These are phyloP conservation scores for Spergularia marina DNA, from an alignment of 148 eudicot genomes.

Conservation along the genomic window DNA sequence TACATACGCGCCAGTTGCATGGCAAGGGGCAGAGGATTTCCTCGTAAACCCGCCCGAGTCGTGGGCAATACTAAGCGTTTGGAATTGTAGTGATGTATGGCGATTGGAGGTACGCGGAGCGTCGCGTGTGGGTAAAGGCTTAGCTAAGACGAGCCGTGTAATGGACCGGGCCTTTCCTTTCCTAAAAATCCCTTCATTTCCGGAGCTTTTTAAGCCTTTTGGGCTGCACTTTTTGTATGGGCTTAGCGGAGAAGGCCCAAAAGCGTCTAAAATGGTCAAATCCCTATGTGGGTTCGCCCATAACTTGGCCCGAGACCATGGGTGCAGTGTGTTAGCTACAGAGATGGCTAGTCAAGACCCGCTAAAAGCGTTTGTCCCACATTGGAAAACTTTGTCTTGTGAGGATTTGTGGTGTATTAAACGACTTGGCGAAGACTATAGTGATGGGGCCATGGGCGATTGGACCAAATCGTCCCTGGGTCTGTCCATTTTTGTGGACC, in stretches of 20 bases:
- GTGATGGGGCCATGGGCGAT: conserved; percentile 70
- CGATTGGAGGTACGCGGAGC: conserved; percentile 81
- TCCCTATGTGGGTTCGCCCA: conserved; percentile 69
- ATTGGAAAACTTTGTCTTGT: conserved; percentile 81
- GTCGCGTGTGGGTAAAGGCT: conserved; percentile 48
- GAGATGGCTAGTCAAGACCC: conserved; percentile 77
- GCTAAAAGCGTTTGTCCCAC: conserved; percentile 67
- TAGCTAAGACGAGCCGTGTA: conserved; percentile 55
- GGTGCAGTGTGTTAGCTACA: conserved; percentile 81
- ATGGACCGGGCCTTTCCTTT: conserved; percentile 81
- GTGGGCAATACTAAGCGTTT: conserved; percentile 81
- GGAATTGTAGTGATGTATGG: conserved; percentile 76
- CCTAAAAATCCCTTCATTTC: conserved; percentile 69
- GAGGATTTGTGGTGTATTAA: conserved; percentile 90
- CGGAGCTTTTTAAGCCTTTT: conserved; percentile 76
- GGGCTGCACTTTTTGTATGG: conserved; percentile 91
- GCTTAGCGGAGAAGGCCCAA: conserved; percentile 88
- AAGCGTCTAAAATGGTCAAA: conserved; percentile 35
- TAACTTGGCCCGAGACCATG: conserved; percentile 65
- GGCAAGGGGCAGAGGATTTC: conserved; percentile 44
- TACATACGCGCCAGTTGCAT: conserved; percentile 17
- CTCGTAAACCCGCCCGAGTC: conserved; percentile 57
- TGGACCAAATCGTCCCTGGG: conserved; percentile 85
- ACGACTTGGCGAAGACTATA: conserved; percentile 68
- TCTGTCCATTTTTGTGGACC: conserved; percentile 79